Conservation (phyloP, 2,329 filamentous ascomycete genomes). For the Colletotrichum incanum region DNA sequence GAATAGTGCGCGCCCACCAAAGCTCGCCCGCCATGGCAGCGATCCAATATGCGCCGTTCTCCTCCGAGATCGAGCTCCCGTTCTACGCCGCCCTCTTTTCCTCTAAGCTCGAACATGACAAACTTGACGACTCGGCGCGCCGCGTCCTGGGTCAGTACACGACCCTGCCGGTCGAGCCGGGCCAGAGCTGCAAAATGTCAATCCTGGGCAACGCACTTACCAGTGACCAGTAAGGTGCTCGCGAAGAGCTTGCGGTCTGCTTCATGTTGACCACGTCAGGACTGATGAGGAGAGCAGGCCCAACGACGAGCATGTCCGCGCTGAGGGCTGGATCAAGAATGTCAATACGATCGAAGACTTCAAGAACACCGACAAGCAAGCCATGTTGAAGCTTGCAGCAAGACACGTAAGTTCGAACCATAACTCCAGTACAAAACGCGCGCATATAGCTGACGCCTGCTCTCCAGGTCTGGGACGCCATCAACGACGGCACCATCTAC, state of each 20-base stretch:
- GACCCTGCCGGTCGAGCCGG: conserved; percentile 80
- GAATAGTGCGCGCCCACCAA: conserved; percentile 2
- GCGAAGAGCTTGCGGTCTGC: conserved; percentile 6
- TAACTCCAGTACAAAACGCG: neutral
- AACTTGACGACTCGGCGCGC: conserved; percentile 93
- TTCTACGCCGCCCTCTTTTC: conserved; percentile 96
- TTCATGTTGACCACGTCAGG: conserved; percentile 45
- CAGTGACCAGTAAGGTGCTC: conserved; percentile 78
- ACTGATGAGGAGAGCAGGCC: conserved; percentile 65
- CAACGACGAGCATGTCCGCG: conserved; percentile 81
- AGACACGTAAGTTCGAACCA: conserved; percentile 74
- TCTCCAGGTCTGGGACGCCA: conserved; percentile 92
- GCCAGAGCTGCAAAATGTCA: conserved; percentile 89
- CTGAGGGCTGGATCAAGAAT: conserved; percentile 95
- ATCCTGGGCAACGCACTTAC: conserved; percentile 90
- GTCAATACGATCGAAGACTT: conserved; percentile 97
- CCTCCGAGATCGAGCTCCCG: conserved; percentile 93
- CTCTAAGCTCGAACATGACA: conserved; percentile 96
- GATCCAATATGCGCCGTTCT: conserved; percentile 86
- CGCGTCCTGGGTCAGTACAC: conserved; percentile 92
- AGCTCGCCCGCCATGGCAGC: conserved; percentile 62
- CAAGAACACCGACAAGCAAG: conserved; percentile 83
- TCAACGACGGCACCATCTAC: conserved; percentile 96
- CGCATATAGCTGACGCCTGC: conserved; percentile 4
- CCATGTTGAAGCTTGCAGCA: conserved; percentile 84